phyloP scores from a whole-genome alignment of 2,329 filamentous ascomycete genomes.

The Alternaria longipes region DNA sequence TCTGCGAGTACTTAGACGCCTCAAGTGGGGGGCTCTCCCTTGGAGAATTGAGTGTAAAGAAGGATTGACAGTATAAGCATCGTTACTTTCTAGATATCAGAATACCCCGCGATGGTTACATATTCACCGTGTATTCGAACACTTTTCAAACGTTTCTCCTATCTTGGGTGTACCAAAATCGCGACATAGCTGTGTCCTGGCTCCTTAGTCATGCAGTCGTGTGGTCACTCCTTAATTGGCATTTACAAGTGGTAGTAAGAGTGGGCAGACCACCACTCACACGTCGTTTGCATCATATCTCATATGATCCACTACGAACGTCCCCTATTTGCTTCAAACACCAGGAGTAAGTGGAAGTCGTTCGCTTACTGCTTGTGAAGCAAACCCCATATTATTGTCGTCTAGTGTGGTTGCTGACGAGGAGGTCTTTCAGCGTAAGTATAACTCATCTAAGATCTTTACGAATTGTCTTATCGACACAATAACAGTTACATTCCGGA shows the following conservation, averaged over 20 bases:
- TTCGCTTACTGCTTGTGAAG: not conserved
- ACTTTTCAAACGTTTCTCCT: too few species aligned
- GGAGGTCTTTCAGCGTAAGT: not conserved
- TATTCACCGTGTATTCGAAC: too few species aligned
- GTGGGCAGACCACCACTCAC: too few species aligned
- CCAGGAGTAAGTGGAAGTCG: not conserved
- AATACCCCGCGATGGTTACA: too few species aligned
- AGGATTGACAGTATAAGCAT: too few species aligned
- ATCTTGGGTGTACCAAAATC: too few species aligned
- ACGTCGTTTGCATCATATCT: not conserved
- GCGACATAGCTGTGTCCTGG: not conserved
- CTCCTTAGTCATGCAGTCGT: not conserved
- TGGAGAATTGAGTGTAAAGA: too few species aligned
- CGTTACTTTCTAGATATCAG: too few species aligned
- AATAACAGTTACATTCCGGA: not conserved
- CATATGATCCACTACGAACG: not conserved
- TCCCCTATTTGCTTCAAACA: not conserved
- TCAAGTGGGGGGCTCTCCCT: too few species aligned
- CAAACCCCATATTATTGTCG: not conserved
- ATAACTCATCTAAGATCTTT: not conserved
- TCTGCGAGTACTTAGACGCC: too few species aligned
- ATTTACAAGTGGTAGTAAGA: not conserved
- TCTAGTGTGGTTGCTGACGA: not conserved
- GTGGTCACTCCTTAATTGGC: not conserved
- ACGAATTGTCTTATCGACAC: not conserved